Evolutionary conservation across 441 rosid genomes (phyloP).

Genomic region (Hypseocharis bilobata): DNA sequence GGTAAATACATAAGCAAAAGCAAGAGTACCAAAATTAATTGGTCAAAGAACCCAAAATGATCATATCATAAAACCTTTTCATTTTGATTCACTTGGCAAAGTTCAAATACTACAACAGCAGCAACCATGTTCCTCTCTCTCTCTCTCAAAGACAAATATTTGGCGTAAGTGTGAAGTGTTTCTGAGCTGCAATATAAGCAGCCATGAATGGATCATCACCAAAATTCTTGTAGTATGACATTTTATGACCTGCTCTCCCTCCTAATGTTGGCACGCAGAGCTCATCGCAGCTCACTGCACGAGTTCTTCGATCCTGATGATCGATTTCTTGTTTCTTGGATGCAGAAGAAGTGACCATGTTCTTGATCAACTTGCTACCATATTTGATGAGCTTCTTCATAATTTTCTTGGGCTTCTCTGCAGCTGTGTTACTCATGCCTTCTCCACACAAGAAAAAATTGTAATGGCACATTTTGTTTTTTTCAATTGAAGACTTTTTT

Average conservation of each 20-base stretch:
- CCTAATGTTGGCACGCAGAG: conserved; percentile 24
- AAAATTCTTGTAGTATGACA: background rate
- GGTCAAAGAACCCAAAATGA: too few species aligned
- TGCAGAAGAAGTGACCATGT: conserved; percentile 10
- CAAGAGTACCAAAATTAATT: too few species aligned
- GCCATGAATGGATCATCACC: conserved; percentile 16
- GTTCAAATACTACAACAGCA: too few species aligned
- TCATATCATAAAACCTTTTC: too few species aligned
- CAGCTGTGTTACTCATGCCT: background rate
- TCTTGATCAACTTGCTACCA: conserved; percentile 18
- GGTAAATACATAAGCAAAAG: too few species aligned
- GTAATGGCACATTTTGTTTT: too few species aligned
- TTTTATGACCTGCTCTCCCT: conserved; percentile 7
- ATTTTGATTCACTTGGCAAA: too few species aligned
- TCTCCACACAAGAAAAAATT: too few species aligned
- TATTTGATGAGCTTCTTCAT: conserved; percentile 18
- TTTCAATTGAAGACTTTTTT: too few species aligned
- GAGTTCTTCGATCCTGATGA: too few species aligned
- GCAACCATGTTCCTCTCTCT: background rate
- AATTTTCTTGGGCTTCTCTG: background rate
- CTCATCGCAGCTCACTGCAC: conserved; percentile 27
- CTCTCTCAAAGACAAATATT: conserved; percentile 20
- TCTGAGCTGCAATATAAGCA: conserved; percentile 29
- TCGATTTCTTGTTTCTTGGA: too few species aligned
- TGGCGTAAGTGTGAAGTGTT: conserved; percentile 24